Percentiles rank a stretch among this genome's conserved stretches.
These are phyloP conservation scores for Exophiala dermatitidis DNA, from an alignment of 2,329 filamentous ascomycete genomes.

Conservation along the genomic window DNA sequence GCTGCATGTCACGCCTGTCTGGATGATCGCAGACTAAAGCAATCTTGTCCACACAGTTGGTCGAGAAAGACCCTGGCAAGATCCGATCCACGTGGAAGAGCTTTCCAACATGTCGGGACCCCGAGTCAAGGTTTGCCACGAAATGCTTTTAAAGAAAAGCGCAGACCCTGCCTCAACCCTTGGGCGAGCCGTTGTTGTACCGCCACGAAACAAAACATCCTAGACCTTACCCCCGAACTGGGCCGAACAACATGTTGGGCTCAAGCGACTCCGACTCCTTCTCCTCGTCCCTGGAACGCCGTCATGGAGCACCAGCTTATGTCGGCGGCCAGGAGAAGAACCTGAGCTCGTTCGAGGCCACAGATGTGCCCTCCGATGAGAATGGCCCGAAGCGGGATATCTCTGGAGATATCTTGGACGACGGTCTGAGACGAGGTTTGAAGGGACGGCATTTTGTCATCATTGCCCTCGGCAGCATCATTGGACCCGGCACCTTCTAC, in stretches of 20 bases:
- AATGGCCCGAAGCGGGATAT: neutral
- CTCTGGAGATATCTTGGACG: constrained; percentile 1
- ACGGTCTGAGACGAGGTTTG: neutral
- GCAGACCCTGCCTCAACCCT: no score
- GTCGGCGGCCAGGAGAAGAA: neutral
- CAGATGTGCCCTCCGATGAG: neutral
- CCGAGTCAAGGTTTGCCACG: neutral
- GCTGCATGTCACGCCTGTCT: neutral
- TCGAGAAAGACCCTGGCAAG: no score
- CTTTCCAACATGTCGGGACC: neutral
- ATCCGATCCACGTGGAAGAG: neutral
- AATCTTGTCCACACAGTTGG: no score
- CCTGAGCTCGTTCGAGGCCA: neutral
- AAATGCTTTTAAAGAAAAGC: no score
- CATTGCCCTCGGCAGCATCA: neutral
- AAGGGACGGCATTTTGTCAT: neutral
- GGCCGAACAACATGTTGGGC: neutral
- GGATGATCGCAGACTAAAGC: neutral
- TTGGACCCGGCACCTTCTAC: constrained; percentile 45
- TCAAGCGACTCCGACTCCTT: neutral
- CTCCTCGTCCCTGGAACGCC: neutral
- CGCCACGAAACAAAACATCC: no score
- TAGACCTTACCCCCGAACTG: neutral
- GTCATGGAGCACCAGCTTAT: neutral
- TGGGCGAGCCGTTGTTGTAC: no score